These are phyloP conservation scores for Straminergon stramineum DNA, from an alignment of 225 moss, liverwort and hornwort genomes.

Conservation along the genomic window DNA sequence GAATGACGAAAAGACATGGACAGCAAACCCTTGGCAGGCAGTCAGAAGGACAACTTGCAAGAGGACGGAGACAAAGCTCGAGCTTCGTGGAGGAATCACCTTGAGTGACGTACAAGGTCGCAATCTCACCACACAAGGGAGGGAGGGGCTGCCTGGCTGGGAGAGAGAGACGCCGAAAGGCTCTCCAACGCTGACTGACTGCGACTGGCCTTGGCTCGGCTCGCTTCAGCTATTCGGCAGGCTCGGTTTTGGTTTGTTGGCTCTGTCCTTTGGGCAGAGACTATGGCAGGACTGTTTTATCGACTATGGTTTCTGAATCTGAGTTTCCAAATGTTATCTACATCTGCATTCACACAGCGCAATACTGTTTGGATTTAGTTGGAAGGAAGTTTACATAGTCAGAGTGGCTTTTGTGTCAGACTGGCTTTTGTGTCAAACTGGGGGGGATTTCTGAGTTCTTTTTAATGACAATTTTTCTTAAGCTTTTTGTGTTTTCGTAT, in stretches of 20 bases:
- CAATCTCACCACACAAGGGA: neutral
- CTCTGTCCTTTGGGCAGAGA: neutral
- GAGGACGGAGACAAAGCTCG: neutral
- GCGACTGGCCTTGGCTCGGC: neutral
- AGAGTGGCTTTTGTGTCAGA: no score
- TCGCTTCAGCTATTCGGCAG: no score
- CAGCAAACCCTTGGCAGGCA: neutral
- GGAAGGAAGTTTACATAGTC: no score
- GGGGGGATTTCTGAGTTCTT: no score
- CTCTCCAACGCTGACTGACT: neutral
- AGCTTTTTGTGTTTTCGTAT: no score
- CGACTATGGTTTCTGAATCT: neutral
- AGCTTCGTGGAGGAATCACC: neutral
- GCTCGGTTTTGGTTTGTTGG: neutral
- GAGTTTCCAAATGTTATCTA: neutral
- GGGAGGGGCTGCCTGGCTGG: neutral
- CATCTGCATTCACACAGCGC: neutral
- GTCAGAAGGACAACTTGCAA: neutral
- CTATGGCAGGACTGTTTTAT: neutral
- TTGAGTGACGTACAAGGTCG: neutral
- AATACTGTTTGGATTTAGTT: fast-evolving
- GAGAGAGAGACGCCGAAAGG: neutral
- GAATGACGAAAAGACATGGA: neutral
- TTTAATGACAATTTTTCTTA: no score
- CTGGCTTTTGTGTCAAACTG: no score